Percentiles rank a stretch among this genome's conserved stretches.
Conservation (phyloP, 345 rosid species). For the Leavenworthia alabamica region DNA sequence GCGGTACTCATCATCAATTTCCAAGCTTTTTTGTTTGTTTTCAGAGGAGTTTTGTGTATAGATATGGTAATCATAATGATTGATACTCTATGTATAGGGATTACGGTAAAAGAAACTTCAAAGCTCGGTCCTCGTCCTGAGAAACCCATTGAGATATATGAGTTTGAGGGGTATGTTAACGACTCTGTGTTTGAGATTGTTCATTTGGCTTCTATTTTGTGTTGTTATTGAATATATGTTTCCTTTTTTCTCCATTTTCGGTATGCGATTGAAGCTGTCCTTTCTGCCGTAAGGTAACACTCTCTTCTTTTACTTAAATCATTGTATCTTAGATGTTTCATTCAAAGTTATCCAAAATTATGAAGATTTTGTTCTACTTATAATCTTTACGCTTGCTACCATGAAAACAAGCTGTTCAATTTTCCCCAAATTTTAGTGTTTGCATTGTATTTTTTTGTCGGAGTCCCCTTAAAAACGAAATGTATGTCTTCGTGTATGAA, state of each 20-base stretch:
- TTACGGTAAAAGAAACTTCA: conserved; percentile 63
- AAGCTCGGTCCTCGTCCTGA: conserved; percentile 87
- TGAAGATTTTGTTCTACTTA: not conserved
- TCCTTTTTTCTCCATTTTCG: conserved; percentile 21
- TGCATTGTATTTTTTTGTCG: not conserved
- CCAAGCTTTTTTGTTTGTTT: not conserved
- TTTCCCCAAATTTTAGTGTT: not conserved
- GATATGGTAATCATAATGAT: not conserved
- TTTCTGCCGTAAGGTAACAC: conserved; percentile 88
- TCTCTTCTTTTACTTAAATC: not conserved
- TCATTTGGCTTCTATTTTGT: not conserved
- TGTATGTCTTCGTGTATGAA: not conserved
- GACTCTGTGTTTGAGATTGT: no score
- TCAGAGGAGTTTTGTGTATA: not conserved
- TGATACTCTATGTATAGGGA: conserved; percentile 39
- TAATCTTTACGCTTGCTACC: not conserved
- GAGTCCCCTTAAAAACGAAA: not conserved
- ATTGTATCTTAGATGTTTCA: conserved; percentile 1
- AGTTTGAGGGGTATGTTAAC: conserved; percentile 80
- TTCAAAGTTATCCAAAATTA: not conserved
- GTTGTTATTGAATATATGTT: conserved; percentile 8
- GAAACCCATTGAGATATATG: conserved; percentile 86
- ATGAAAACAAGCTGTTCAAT: not conserved
- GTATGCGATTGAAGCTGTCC: conserved; percentile 65
- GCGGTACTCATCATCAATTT: conserved; percentile 40